Evolutionary conservation across 1,284 basidiomycete genomes (phyloP).

Genomic region (Agaricales sp.): DNA sequence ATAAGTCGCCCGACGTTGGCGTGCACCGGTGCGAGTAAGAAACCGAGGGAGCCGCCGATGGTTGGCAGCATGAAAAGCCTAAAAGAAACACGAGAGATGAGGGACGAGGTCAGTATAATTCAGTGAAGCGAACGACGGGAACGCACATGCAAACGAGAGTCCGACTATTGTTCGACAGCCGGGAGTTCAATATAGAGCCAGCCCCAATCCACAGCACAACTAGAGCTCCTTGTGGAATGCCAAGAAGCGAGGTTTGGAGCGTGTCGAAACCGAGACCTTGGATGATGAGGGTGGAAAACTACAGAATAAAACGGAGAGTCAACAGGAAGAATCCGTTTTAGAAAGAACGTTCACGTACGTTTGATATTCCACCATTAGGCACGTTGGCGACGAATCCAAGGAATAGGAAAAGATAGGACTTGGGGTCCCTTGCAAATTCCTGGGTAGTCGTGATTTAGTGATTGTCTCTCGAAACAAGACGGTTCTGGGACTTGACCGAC

Average conservation of each 20-base stretch:
- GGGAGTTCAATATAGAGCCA: slow-evolving; percentile 12
- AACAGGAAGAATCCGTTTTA: background rate
- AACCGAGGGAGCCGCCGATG: slow-evolving; percentile 13
- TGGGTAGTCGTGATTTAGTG: no score
- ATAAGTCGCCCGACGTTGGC: slow-evolving; percentile 12
- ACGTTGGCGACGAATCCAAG: slow-evolving; percentile 16
- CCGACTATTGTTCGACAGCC: slow-evolving; percentile 13
- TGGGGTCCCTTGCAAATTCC: slow-evolving; percentile 15
- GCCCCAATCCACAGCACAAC: slow-evolving; percentile 12
- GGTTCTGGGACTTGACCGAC: no score
- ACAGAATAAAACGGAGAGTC: background rate
- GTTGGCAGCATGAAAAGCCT: slow-evolving; percentile 14
- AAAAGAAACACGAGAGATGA: no score
- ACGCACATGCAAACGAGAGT: slow-evolving; percentile 12
- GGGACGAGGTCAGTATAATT: no score
- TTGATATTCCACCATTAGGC: slow-evolving; percentile 16
- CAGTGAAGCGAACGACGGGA: background rate
- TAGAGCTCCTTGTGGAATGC: slow-evolving; percentile 22
- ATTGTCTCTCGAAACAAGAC: no score
- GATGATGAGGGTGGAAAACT: slow-evolving; percentile 23
- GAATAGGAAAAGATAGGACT: slow-evolving; percentile 17
- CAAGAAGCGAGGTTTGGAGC: slow-evolving; percentile 26
- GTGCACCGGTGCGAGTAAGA: slow-evolving; percentile 12
- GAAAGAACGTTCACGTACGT: slow-evolving; percentile 8
- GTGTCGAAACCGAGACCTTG: slow-evolving; percentile 26